These are phyloP conservation scores for Tetradesmus lagerheimii DNA, from an alignment of 139 green algal species.

Conservation along the genomic window DNA sequence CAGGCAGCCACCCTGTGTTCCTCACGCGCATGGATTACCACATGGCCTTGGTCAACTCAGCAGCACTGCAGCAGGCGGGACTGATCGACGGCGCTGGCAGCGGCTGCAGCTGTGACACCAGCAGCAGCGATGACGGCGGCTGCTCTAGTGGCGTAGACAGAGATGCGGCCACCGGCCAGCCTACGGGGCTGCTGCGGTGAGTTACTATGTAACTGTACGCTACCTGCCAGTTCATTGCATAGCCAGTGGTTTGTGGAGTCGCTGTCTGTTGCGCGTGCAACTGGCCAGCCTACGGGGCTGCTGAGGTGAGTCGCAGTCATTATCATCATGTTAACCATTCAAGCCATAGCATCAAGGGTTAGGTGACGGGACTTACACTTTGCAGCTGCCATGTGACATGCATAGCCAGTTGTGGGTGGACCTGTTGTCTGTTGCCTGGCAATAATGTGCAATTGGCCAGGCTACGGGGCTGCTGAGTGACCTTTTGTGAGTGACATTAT, in stretches of 20 bases:
- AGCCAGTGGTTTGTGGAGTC: too few relatives aligned
- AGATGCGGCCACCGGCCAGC: not conserved
- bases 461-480: too few relatives aligned
- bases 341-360: too few relatives aligned
- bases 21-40: slow-evolving; percentile 75
- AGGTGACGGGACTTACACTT: too few relatives aligned
- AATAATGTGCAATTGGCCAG: too few relatives aligned
- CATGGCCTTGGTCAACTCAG: slow-evolving; percentile 69
- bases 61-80: slow-evolving; percentile 63
- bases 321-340: too few relatives aligned
- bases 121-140: not conserved
- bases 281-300: slow-evolving; percentile 55
- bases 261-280: too few relatives aligned
- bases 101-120: not conserved
- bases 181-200: slow-evolving; percentile 46
- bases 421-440: too few relatives aligned
- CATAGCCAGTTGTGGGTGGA: too few relatives aligned
- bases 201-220: not conserved
- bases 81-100: slow-evolving; percentile 34
- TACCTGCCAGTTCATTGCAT: too few relatives aligned
- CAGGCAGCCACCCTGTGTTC: slow-evolving; percentile 47
- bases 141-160: slow-evolving; percentile 18
- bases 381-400: too few relatives aligned
- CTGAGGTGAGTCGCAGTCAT: slow-evolving; percentile 50
- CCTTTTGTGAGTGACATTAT: too few relatives aligned